phyloP scores from a whole-genome alignment of 208 protist genomes.

The Acanthamoeba divionensis region DNA sequence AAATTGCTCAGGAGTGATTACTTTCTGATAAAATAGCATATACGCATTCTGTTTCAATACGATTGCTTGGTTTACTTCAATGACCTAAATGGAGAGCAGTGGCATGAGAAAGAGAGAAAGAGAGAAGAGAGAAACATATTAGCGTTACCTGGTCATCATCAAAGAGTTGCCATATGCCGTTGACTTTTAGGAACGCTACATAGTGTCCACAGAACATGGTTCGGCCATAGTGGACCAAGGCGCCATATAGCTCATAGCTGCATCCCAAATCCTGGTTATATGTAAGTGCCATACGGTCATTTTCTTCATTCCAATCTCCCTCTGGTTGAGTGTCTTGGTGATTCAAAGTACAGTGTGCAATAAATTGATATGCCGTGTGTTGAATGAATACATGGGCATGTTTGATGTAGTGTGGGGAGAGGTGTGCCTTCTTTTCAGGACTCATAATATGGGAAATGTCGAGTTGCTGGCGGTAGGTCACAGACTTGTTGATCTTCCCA shows the following conservation, averaged over 20 bases:
- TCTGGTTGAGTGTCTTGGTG: too few species aligned
- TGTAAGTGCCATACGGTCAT: too few species aligned
- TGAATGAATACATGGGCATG: neutral
- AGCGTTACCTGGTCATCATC: slow-evolving; percentile 47
- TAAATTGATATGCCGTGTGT: too few species aligned
- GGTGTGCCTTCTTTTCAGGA: slow-evolving; percentile 39
- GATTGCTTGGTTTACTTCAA: slow-evolving; percentile 35
- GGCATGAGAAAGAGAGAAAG: neutral
- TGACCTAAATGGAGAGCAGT: neutral
- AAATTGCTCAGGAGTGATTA: slow-evolving; percentile 27
- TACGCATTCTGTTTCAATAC: slow-evolving; percentile 61
- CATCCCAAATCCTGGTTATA: slow-evolving; percentile 5
- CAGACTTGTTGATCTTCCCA: slow-evolving; percentile 54
- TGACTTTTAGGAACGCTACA: slow-evolving; percentile 49
- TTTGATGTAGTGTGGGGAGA: too few species aligned
- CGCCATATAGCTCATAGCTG: slow-evolving; percentile 55
- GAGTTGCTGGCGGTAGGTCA: slow-evolving; percentile 48
- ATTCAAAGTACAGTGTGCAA: too few species aligned
- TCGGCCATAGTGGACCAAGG: slow-evolving; percentile 52
- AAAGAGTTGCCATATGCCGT: slow-evolving; percentile 52
- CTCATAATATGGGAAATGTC: slow-evolving; percentile 50
- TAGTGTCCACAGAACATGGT: slow-evolving; percentile 60
- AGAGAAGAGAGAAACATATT: neutral
- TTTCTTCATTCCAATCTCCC: too few species aligned
- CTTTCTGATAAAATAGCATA: slow-evolving; percentile 51